Conservation (phyloP, 148 eudicot genomes). For the Camellia lanceoleosa region DNA sequence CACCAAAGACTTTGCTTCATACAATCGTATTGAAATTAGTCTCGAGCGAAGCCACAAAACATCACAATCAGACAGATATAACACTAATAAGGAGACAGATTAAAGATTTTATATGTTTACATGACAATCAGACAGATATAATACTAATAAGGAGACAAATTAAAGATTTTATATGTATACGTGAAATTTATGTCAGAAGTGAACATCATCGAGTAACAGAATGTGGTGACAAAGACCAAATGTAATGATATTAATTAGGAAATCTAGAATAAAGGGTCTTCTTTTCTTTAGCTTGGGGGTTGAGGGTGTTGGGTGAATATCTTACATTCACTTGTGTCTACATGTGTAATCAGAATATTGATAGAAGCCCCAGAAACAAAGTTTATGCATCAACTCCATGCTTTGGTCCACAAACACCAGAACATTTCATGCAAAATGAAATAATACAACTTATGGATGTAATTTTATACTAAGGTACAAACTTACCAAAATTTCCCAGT, state of each 20-base stretch:
- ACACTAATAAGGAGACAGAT: neutral
- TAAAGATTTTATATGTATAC: neutral
- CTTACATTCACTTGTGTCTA: neutral
- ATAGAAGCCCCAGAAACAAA: neutral
- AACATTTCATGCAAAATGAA: neutral
- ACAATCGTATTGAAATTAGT: neutral
- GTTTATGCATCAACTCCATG: neutral
- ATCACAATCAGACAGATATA: neutral
- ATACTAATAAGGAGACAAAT: neutral
- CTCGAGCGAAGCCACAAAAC: neutral
- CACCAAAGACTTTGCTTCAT: constrained; percentile 7
- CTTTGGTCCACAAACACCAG: neutral
- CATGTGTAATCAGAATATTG: neutral
- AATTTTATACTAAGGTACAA: constrained; percentile 3
- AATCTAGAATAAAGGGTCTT: neutral
- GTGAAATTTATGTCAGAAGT: too few relatives aligned
- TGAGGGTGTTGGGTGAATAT: neutral
- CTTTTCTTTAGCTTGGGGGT: neutral
- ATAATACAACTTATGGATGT: neutral
- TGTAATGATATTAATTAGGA: neutral
- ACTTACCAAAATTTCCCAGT: constrained; percentile 83
- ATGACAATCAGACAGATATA: neutral
- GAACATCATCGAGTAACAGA: neutral
- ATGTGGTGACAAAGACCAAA: neutral
- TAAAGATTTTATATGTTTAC: neutral